Evolutionary conservation across 768 basidiomycete genomes (phyloP).

Genomic region (Amanita fuliginea): DNA sequence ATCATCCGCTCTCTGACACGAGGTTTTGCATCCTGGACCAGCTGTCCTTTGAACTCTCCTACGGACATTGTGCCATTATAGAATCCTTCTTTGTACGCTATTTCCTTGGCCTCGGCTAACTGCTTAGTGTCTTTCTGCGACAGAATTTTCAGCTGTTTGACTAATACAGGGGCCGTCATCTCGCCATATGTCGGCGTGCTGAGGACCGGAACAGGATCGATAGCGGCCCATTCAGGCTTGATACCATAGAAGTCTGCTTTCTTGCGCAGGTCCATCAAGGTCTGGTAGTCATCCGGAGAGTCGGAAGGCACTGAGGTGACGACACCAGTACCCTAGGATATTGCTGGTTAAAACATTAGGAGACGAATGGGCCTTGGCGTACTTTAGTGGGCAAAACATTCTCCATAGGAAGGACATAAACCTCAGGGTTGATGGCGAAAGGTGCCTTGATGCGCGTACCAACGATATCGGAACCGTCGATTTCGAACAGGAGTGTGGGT

Average conservation of each 20-base stretch:
- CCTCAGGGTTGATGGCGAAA: constrained; percentile 68
- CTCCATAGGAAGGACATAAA: constrained; percentile 99
- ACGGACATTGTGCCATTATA: constrained; percentile 87
- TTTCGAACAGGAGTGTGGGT: constrained; percentile 60
- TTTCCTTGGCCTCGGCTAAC: constrained; percentile 92
- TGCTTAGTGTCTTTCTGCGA: constrained; percentile 92
- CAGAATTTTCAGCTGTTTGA: constrained; percentile 87
- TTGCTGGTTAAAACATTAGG: background rate
- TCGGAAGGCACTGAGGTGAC: constrained; percentile 98
- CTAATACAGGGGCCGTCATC: constrained; percentile 72
- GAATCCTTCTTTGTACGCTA: constrained; percentile 98
- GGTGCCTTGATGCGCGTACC: constrained; percentile 90
- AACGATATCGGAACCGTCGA: constrained; percentile 70
- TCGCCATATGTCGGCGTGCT: constrained; percentile 89
- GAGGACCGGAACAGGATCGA: constrained; percentile 83
- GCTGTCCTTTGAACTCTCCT: constrained; percentile 82
- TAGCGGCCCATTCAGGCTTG: constrained; percentile 74
- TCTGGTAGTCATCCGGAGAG: constrained; percentile 93
- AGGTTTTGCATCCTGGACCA: constrained; percentile 85
- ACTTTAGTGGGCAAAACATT: constrained; percentile 92
- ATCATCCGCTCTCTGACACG: constrained; percentile 85
- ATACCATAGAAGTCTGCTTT: constrained; percentile 97
- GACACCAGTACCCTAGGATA: constrained; percentile 79
- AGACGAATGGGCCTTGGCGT: constrained; percentile 5
- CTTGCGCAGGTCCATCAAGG: constrained; percentile 84